Evolutionary conservation across 768 basidiomycete species (phyloP).

Genomic region (Fistulinella prunicolor): DNA sequence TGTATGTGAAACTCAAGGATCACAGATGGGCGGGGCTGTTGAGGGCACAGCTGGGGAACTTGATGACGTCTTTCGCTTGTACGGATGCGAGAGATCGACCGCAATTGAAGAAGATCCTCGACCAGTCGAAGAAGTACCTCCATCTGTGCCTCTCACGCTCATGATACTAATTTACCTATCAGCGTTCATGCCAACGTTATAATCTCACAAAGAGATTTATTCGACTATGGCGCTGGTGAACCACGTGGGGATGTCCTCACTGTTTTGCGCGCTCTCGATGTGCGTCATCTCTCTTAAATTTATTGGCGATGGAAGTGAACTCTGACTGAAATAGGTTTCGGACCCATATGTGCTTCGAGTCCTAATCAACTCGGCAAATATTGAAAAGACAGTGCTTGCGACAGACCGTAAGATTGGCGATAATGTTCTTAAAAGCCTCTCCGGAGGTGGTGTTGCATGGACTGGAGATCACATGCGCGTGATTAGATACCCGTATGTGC

Average conservation of each 20-base stretch:
- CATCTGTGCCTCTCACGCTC: constrained; percentile 5
- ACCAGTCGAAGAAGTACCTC: constrained; percentile 61
- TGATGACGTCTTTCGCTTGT: constrained; percentile 71
- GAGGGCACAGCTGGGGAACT: constrained; percentile 52
- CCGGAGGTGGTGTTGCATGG: constrained; percentile 58
- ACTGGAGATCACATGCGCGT: constrained; percentile 62
- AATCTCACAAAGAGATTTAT: constrained; percentile 69
- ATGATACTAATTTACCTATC: constrained; percentile 9
- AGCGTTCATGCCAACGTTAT: constrained; percentile 55
- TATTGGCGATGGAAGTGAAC: not conserved
- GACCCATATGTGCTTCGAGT: constrained; percentile 75
- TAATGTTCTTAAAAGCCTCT: constrained; percentile 39
- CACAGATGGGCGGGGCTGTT: constrained; percentile 64
- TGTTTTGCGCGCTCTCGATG: constrained; percentile 78
- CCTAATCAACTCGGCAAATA: constrained; percentile 67
- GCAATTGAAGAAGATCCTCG: constrained; percentile 54
- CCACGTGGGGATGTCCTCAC: constrained; percentile 62
- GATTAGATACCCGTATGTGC: constrained; percentile 58
- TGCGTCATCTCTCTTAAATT: constrained; percentile 31
- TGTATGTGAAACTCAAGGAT: constrained; percentile 72
- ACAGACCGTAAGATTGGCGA: constrained; percentile 63
- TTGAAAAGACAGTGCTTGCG: constrained; percentile 74
- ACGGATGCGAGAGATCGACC: constrained; percentile 64
- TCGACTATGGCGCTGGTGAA: constrained; percentile 78
- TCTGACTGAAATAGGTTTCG: constrained; percentile 51